Base-by-base conservation (phyloP, 768 basidiomycete species). In the Auriculariales sp. region DNA sequence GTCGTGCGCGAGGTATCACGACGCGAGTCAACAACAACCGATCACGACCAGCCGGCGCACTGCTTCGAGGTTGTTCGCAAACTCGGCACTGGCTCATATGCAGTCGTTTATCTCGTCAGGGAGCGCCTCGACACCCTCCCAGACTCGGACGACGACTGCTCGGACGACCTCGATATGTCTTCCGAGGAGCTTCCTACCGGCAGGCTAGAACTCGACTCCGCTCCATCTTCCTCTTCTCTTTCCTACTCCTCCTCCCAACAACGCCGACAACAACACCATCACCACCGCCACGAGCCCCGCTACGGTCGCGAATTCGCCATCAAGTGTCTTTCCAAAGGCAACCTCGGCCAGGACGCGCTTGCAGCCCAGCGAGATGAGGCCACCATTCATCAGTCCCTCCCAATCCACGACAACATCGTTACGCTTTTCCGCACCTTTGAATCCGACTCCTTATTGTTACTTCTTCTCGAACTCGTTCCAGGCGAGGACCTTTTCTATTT, bases 401-500 rank as follows among this genome's bases (percentile, higher is more conserved):
- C 79, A 44, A 68, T 78, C 1, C 95, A 98, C 61, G 77, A 85
- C 47, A 93, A 95, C 68, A 93, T 99, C 55, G 95, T 94, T 57
- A 91, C 93, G 25, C 78, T 98, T 27, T 81, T 94, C 64, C 83
- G 84, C 57, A 94, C 95, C 1, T 75, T 94, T 58, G 91, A 99
- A 66, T 97, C 92, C 2, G 73, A 79, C 49, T 82, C 89, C 28
- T 95, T 88, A 64, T 71, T 99, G 5, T 81, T 98, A 55, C 81
- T 99, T 56, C 72, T 99, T 42, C 73, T 99, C 56, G 94, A 99
- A 70, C 90, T 83, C 62, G 93, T 95, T 54, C 92, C 92, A 14
- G 94, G 94, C 47, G 88, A 95, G 66, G 94, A 99, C 65, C 71
- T 98, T 55, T 99, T 92, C 66, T 99, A 92, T 68, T 99, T 97